Evolutionary conservation across 257 asterid species (phyloP).

Genomic region (Paulownia fortunei): DNA sequence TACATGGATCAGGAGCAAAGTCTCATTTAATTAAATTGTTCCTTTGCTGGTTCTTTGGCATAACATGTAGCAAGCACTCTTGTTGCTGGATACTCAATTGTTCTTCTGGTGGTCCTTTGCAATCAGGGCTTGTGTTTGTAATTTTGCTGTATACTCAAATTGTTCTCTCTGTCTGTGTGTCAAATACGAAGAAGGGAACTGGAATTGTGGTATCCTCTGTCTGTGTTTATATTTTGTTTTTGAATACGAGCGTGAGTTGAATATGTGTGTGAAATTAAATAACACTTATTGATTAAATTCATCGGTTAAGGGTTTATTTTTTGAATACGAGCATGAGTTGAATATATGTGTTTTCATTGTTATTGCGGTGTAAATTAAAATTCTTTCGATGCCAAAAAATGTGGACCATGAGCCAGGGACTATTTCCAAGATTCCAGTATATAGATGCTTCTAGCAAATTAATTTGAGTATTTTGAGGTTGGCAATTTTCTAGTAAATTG

Average conservation of each 20-base stretch:
- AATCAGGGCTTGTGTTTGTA: background rate
- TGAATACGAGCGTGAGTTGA: too few species aligned
- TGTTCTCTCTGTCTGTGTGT: too few species aligned
- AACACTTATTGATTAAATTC: too few species aligned
- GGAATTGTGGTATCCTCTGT: too few species aligned
- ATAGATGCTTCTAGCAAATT: background rate
- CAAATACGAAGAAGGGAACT: too few species aligned
- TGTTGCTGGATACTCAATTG: background rate
- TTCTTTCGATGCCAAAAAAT: background rate
- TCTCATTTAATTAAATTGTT: background rate
- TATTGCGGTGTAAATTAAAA: background rate
- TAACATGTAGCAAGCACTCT: background rate
- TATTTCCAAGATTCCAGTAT: background rate
- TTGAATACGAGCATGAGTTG: background rate
- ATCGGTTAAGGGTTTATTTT: too few species aligned
- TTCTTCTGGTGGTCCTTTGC: background rate
- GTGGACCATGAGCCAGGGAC: background rate
- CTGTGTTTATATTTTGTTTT: too few species aligned
- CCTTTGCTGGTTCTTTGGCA: background rate
- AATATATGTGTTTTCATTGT: background rate
- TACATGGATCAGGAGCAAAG: too few species aligned
- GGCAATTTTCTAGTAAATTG: background rate
- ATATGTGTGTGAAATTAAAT: too few species aligned
- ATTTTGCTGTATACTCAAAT: too few species aligned
- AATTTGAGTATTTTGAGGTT: slow-evolving; percentile 12